These are phyloP conservation scores for Rostrohypoxylon terebratum DNA, from an alignment of 495 filamentous ascomycete genomes.

Conservation along the genomic window DNA sequence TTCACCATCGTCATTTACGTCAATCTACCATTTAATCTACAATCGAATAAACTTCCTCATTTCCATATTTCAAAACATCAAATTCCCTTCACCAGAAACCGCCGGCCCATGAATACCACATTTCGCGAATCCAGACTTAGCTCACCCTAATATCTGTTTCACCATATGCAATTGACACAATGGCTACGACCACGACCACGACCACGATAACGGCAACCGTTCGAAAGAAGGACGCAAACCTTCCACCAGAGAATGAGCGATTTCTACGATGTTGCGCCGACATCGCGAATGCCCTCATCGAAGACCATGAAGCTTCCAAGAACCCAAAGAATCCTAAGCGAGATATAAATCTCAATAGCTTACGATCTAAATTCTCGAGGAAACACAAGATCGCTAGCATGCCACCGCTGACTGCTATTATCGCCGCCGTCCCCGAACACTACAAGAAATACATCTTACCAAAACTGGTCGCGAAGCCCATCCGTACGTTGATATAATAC, in stretches of 20 bases:
- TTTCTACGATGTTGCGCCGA: constrained; percentile 94
- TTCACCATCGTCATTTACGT: not conserved
- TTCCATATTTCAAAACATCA: not conserved
- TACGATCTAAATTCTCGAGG: constrained; percentile 88
- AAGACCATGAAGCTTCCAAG: constrained; percentile 84
- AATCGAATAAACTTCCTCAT: not conserved
- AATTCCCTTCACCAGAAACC: not conserved
- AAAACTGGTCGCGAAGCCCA: constrained; percentile 95
- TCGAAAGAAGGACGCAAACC: constrained; percentile 73
- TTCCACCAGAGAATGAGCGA: constrained; percentile 91
- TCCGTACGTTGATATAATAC: constrained; percentile 67
- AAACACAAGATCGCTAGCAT: constrained; percentile 88
- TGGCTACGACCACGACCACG: constrained; percentile 54
- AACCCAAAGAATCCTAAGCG: constrained; percentile 77
- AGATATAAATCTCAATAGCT: constrained; percentile 91
- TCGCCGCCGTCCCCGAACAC: constrained; percentile 95
- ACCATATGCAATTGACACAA: constrained; percentile 35
- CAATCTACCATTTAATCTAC: not conserved
- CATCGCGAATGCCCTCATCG: constrained; percentile 90
- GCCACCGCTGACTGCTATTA: constrained; percentile 94
- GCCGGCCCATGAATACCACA: no score
- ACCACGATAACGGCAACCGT: constrained; percentile 50
- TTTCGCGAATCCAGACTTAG: not conserved
- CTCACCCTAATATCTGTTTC: not conserved
- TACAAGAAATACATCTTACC: constrained; percentile 99